These are phyloP conservation scores for Fragosphaeria purpurea DNA, from an alignment of 2,329 filamentous ascomycete genomes.

Conservation along the genomic window DNA sequence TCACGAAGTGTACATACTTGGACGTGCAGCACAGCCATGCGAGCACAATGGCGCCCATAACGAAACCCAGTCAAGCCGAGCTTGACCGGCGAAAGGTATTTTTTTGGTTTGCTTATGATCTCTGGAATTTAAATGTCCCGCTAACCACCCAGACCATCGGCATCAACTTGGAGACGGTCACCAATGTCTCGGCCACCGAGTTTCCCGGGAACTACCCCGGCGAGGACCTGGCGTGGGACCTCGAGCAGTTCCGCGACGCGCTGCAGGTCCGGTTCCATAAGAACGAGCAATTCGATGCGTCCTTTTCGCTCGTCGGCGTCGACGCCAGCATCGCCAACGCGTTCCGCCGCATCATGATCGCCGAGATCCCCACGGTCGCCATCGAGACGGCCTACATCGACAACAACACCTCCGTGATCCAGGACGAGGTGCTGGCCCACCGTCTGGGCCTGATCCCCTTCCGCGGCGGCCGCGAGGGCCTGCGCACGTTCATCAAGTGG, in stretches of 20 bases:
- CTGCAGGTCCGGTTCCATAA: slow-evolving; percentile 66
- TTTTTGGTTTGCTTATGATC: too few species aligned
- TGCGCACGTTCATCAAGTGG: slow-evolving; percentile 72
- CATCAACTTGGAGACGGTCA: slow-evolving; percentile 83
- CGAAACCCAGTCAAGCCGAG: slow-evolving; percentile 43
- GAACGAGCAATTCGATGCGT: slow-evolving; percentile 65
- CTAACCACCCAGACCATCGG: slow-evolving; percentile 56
- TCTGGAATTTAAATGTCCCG: too few species aligned
- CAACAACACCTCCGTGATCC: slow-evolving; percentile 96
- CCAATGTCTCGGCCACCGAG: slow-evolving; percentile 79
- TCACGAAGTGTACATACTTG: too few species aligned
- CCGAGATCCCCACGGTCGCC: slow-evolving; percentile 88
- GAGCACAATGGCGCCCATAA: slow-evolving; percentile 30
- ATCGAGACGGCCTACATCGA: slow-evolving; percentile 89
- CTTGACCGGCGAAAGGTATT: slow-evolving; percentile 50
- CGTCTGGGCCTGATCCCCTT: slow-evolving; percentile 86
- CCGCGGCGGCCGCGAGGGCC: slow-evolving; percentile 64
- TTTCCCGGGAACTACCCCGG: slow-evolving; percentile 86
- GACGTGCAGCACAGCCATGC: slow-evolving; percentile 1
- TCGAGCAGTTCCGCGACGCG: slow-evolving; percentile 30
- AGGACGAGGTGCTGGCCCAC: slow-evolving; percentile 91
- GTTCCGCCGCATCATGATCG: slow-evolving; percentile 89
- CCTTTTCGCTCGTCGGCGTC: slow-evolving; percentile 84
- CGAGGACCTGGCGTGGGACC: slow-evolving; percentile 55
- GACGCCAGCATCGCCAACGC: slow-evolving; percentile 94